A percentile compares a stretch with the other conserved stretches of the same genome.
Evolutionary conservation across 768 basidiomycete genomes (phyloP).

Genomic region (Suillus subaureus): DNA sequence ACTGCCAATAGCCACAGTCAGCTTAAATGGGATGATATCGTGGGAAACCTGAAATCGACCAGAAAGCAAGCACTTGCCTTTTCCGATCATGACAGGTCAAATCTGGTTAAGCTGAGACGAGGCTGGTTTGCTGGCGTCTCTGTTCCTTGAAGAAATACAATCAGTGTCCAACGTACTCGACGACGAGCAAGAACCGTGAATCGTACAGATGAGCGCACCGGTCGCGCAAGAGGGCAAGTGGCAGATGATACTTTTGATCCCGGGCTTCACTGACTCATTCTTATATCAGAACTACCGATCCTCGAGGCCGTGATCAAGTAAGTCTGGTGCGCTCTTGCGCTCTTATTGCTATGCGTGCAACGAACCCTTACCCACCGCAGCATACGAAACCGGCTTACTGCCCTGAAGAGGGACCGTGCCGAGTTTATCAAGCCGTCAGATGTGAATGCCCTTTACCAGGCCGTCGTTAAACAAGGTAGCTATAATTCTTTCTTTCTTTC

Average conservation of each 20-base stretch:
- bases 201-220: slow-evolving; percentile 55
- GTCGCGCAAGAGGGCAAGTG: slow-evolving; percentile 79
- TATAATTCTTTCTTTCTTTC: slow-evolving; percentile 19
- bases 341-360: slow-evolving; percentile 22
- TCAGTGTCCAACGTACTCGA: slow-evolving; percentile 6
- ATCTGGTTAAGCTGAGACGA: slow-evolving; percentile 1
- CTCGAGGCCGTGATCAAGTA: slow-evolving; percentile 94
- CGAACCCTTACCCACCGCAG: slow-evolving; percentile 44
- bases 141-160: slow-evolving; percentile 5
- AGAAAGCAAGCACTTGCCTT: slow-evolving; percentile 27
- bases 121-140: slow-evolving; percentile 1
- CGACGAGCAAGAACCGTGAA: slow-evolving; percentile 4
- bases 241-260: slow-evolving; percentile 17
- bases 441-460: slow-evolving; percentile 90
- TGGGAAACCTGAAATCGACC: slow-evolving; percentile 31
- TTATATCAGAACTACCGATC: slow-evolving; percentile 79
- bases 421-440: slow-evolving; percentile 93
- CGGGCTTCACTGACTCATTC: slow-evolving; percentile 16
- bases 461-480: slow-evolving; percentile 89
- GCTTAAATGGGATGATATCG: slow-evolving; percentile 31
- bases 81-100: slow-evolving; percentile 32
- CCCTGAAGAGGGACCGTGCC: slow-evolving; percentile 89
- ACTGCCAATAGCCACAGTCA: slow-evolving; percentile 16
- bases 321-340: slow-evolving; percentile 26
- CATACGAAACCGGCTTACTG: slow-evolving; percentile 94